phyloP scores from a whole-genome alignment of 164 flowering plant genomes.

The Amborella trichopoda region DNA sequence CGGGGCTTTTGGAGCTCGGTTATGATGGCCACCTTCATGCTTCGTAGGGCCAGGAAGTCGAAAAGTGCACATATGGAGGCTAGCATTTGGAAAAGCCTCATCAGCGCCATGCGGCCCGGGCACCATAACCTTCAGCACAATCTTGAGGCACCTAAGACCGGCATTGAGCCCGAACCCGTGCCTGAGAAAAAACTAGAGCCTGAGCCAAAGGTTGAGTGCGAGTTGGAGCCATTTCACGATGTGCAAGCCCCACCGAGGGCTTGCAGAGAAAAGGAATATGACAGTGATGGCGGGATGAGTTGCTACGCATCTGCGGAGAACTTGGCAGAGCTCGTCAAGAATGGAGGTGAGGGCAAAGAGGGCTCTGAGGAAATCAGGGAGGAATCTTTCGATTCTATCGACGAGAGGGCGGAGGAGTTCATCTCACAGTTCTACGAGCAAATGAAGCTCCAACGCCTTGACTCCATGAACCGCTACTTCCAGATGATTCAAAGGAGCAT shows the following conservation, averaged over 20 bases:
- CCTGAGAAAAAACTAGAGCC: not conserved
- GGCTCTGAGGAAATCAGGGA: conserved; percentile 13
- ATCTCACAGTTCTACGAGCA: conserved; percentile 57
- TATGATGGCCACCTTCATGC: conserved; percentile 2
- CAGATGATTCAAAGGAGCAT: conserved; percentile 1
- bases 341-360: conserved; percentile 1
- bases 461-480: conserved; percentile 10
- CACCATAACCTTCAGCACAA: conserved; percentile 16
- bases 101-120: conserved; percentile 44
- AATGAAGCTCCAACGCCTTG: conserved; percentile 39
- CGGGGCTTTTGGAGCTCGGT: not conserved
- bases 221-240: conserved; percentile 6
- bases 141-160: conserved; percentile 3
- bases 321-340: conserved; percentile 19
- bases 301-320: conserved; percentile 39
- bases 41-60: not conserved
- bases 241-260: conserved; percentile 6
- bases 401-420: conserved; percentile 61
- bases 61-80: not conserved
- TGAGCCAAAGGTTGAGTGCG: not conserved
- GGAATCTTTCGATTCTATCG: conserved; percentile 47
- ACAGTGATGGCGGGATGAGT: conserved; percentile 8
- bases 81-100: conserved; percentile 25
- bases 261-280: not conserved
- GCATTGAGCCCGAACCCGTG: not conserved